Evolutionary conservation across 1,284 basidiomycete genomes (phyloP).

Genomic region (Golubevia sp.): DNA sequence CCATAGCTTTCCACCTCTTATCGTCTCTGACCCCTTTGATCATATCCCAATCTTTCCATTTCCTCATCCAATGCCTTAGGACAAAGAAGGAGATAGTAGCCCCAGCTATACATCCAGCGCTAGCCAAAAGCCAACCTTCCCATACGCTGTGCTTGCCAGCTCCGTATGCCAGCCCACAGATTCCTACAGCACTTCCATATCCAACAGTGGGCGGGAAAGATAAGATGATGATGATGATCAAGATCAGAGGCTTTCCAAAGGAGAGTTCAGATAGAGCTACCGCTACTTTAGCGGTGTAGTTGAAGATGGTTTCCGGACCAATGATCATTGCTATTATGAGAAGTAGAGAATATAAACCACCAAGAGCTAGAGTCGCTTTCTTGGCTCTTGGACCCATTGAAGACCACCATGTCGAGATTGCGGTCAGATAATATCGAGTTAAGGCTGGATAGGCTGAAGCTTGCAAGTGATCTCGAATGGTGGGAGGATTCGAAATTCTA

Average conservation of each 20-base stretch:
- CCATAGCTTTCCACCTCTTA: constrained; percentile 23
- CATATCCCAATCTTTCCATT: neutral
- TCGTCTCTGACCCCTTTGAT: neutral
- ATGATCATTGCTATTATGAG: no score
- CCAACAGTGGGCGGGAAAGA: constrained; percentile 48
- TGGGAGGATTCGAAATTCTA: no score
- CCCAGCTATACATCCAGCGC: constrained; percentile 34
- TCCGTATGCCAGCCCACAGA: constrained; percentile 47
- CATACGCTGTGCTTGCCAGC: constrained; percentile 2
- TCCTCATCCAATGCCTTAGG: constrained; percentile 11
- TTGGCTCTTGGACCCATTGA: no score
- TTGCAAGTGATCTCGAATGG: neutral
- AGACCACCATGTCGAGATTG: no score
- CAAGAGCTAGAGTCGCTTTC: no score
- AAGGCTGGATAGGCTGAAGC: neutral
- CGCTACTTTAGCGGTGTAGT: neutral
- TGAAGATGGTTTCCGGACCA: no score
- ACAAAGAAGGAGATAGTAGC: constrained; percentile 27
- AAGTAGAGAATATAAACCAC: no score
- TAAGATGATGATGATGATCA: constrained; percentile 18
- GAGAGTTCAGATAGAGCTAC: neutral
- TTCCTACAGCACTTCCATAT: constrained; percentile 22
- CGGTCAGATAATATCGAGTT: no score
- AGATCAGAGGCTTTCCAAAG: constrained; percentile 16
- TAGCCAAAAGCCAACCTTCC: constrained; percentile 37